Base-by-base conservation (phyloP, 805 yeast genomes). In the Wickerhamiella shivajii region DNA sequence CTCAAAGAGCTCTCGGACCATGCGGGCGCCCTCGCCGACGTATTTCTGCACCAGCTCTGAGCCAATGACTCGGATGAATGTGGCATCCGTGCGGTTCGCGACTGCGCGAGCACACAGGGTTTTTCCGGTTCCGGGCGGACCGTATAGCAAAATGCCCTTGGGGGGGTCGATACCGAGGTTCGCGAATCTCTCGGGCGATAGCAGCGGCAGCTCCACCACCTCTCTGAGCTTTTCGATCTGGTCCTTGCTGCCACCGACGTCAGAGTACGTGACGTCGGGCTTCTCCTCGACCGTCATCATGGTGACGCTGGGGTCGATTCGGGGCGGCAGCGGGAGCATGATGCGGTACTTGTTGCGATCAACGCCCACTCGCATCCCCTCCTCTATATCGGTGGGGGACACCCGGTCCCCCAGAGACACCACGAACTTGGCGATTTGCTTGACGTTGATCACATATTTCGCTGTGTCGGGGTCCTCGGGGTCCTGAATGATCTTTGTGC, bases 281-380 rank as follows among this genome's bases (percentile, higher is more conserved):
- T 90, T 90, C 60, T 90, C 99, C 59, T 90, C 99, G 30, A 90
- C 99, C 2, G 97, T 87, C 99, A 90, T 90, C 98, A 90, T 90
- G 5, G 98, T 90, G 35, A 90, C 99, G 24, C 84, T 71, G 10
- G 99, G 97, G 57, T 90, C 99, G 53, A 90, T 90, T 52, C 93
- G 68, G 36, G 99, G 98, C 8, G 99, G 99, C 44, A 90, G 66
- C 19, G 99, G 98, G 50, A 90, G 66, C 65, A 87, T 94, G 52
- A 90, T 92, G 57, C 85, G 93, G 60, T 90, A 90, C 59, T 87
- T 87, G 50, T 80, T 84, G 57, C 98, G 74, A 56, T 92, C 98
- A 37, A 90, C 98, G 51, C 99, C 99, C 24, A 90, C 97, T 55
- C 98, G 72, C 98, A 90, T 92, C 34, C 98, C 97, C 59, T 92